A percentile compares a stretch with the other conserved stretches of the same genome.
phyloP scores from a whole-genome alignment of 257 asterid genomes.

The Plantago major region DNA sequence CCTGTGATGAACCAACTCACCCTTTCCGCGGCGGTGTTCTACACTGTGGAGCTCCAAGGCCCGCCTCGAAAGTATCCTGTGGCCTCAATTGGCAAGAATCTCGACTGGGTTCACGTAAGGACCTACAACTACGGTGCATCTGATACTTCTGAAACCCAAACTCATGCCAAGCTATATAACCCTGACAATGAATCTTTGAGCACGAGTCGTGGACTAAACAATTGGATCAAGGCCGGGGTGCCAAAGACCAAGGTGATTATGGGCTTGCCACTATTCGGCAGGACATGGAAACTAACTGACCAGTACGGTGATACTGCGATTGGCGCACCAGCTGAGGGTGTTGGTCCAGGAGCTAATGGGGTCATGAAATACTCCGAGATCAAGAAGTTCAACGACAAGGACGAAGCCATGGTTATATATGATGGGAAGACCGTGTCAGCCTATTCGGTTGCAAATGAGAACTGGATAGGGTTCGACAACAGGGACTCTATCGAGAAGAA shows the following conservation, averaged over 20 bases:
- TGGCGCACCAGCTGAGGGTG: not conserved
- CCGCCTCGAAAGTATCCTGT: conserved; percentile 48
- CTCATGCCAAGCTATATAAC: conserved; percentile 63
- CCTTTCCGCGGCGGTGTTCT: conserved; percentile 82
- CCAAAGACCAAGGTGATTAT: conserved; percentile 47
- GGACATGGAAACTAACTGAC: conserved; percentile 68
- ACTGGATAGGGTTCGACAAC: not conserved
- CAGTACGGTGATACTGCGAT: not conserved
- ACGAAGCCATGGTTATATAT: not conserved
- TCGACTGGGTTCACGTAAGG: conserved; percentile 76
- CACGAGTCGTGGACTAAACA: conserved; percentile 58
- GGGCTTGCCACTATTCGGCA: conserved; percentile 77
- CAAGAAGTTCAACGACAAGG: not conserved
- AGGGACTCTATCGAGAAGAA: not conserved
- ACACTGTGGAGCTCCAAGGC: conserved; percentile 41
- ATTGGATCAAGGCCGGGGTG: conserved; percentile 68
- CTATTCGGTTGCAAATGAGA: not conserved
- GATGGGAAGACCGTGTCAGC: not conserved
- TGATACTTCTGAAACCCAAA: conserved; percentile 53
- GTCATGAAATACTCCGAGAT: not conserved
- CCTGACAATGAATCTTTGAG: conserved; percentile 40
- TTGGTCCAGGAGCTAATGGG: not conserved
- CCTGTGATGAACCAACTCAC: conserved; percentile 37
- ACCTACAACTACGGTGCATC: conserved; percentile 72
- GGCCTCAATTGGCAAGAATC: conserved; percentile 37